These are phyloP conservation scores for Mucor irregularis DNA, from an alignment of 371 early-diverging fungal species.

Conservation along the genomic window DNA sequence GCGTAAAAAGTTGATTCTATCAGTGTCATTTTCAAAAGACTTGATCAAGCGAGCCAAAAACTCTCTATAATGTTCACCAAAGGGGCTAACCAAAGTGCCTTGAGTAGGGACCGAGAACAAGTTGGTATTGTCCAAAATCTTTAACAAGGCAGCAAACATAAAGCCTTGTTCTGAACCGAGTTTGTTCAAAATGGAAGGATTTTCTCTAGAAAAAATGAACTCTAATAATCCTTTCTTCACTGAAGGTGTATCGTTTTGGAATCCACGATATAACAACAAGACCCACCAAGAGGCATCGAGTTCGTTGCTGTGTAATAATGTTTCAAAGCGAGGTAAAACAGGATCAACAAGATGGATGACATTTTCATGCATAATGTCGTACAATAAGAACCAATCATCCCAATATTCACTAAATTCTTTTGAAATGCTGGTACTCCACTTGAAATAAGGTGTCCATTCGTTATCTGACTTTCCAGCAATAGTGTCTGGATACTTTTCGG, in stretches of 20 bases:
- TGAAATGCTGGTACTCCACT: slow-evolving; percentile 28
- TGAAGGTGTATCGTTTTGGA: slow-evolving; percentile 40
- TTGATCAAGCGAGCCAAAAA: slow-evolving; percentile 31
- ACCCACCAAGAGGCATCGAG: slow-evolving; percentile 52
- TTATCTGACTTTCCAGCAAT: neutral
- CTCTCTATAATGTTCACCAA: slow-evolving; percentile 39
- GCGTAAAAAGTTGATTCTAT: slow-evolving; percentile 28
- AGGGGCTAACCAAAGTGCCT: slow-evolving; percentile 47
- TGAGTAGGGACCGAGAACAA: slow-evolving; percentile 43
- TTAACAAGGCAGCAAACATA: slow-evolving; percentile 42
- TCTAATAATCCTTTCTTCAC: slow-evolving; percentile 44
- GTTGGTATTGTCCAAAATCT: slow-evolving; percentile 31
- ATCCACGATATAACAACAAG: slow-evolving; percentile 41
- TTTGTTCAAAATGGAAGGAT: slow-evolving; percentile 22
- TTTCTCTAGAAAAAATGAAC: slow-evolving; percentile 36
- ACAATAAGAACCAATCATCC: slow-evolving; percentile 62
- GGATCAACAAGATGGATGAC: slow-evolving; percentile 57
- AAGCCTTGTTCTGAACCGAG: slow-evolving; percentile 36
- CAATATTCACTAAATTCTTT: slow-evolving; percentile 35
- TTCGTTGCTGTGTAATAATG: slow-evolving; percentile 21
- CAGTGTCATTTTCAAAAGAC: slow-evolving; percentile 19
- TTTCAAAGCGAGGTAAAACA: slow-evolving; percentile 43
- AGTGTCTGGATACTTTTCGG: slow-evolving; percentile 24
- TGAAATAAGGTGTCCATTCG: slow-evolving; percentile 42
- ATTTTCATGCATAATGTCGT: slow-evolving; percentile 59